Base-by-base conservation (phyloP, 1,284 basidiomycete species). In the Rhodotorula sp. region DNA sequence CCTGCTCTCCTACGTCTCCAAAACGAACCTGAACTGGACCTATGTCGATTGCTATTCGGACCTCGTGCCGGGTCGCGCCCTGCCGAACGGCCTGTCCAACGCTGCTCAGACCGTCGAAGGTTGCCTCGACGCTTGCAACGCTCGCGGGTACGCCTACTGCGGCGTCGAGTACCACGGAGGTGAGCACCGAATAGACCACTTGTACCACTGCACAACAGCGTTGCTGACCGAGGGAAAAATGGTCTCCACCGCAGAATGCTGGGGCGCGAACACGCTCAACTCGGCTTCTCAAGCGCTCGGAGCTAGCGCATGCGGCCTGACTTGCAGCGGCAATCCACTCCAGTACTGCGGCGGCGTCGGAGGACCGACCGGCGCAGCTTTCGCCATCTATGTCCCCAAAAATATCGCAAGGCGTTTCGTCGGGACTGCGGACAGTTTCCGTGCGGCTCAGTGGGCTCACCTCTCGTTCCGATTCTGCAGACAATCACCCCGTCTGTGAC, bases 1-100 rank as follows among this genome's bases (percentile, higher is more conserved):
- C 22, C n/a, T 75, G 24, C n/a, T 26, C 0, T 49, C 26, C 14
- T 70, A 64, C 68, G 62, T 54, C 33, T 51, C 66, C 5, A 45
- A 48, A 6, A 44, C 24, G 7, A 26, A 33, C 14, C 29, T n/a
- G 8, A 26, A 30, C 0, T 73, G 60, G 60, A 54, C 48, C 0
- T 73, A 72, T 64, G 54, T 60, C 20, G 68, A 67, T 33, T 72
- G 71, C 65, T 75, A 73, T 57, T 62, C 66, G 24, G 71, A 73
- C 51, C 45, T 57, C 44, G 62, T 67, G 30, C 55, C 55, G 48
- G 62, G 54, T 1, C 71, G 71, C 6, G 69, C 62, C 6, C 64
- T 72, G 12, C 65, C 71, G 18, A 69, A 67, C 54, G 60, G 60
- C 24, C 68, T 75, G 20, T 26, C 45, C 3, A 64, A 56, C 29